Base-by-base conservation (phyloP, 257 asterid species). In the Striga asiatica region DNA sequence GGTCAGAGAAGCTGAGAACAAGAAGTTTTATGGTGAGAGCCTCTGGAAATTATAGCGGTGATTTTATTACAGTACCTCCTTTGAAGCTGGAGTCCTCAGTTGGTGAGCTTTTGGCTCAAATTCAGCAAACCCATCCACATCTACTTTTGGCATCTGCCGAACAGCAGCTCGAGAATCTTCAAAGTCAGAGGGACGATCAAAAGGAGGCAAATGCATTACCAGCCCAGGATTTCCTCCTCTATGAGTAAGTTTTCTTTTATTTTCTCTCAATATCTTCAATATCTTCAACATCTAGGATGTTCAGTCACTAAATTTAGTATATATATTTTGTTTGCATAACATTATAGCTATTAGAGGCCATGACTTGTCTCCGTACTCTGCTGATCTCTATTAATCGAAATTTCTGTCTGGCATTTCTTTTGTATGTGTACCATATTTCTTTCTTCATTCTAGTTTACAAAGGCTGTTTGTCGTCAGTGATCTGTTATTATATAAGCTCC, bases 161-260 rank as follows among this genome's bases (percentile, higher is more conserved):
- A 61, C 84, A 89, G 75, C 91, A 86, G 84, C 97, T 89, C 49
- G 96, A 89, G 73, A 74, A 74, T 61, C 96, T 89, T 43, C 91
- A 78, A 76, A 78, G 64, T 32, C 78, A 83, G 61, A 83, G 79
- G 71, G 93, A 83, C 52, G 68, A 65, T 14, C 65, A 78, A 41
- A 66, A 49, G 11, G 81, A 83, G 72, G 64, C 61, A 35, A 37
- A 66, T 43, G 61, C 77, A 29, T 70, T 82, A 39, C 67, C 93
- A 41, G 67, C 93, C 19, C 74, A 69, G 71, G 93, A 83, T 70
- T 74, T 62, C 62, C 82, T 77, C 60, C 91, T 84, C 64, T 84
- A 81, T 51, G 80, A 81, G 98, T 89, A 74, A 68, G 85, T 53
- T 10, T 48, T 41, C 45, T 37, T 34, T 25, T 31, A 9, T 19